Base-by-base conservation (phyloP, 2,329 filamentous ascomycete species). In the Aplosporella prunicola region DNA sequence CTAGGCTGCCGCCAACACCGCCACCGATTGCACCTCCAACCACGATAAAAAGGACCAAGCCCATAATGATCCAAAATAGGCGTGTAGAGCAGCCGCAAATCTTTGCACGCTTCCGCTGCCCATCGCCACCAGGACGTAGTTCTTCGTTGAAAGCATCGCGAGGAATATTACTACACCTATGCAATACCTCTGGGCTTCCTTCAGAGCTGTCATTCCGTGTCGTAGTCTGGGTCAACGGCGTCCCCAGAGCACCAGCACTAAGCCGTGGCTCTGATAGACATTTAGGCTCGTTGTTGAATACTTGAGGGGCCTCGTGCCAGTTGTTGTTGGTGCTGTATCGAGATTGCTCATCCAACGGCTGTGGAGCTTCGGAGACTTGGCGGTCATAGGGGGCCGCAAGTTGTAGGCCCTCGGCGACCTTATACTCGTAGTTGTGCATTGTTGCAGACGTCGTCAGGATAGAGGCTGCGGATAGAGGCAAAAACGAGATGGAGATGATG, bases 281-380 rank as follows among this genome's bases (percentile, higher is more conserved):
- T 11, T 36, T 36, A 2, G 34, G 34, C 14, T 36, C 34, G 4
- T 36, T 27, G 5, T 9, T n/a, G 14, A 30, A 17, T 18, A 36
- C 34, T 20, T 36, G 34, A 15, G 34, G 34, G 2, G 34, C 34
- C 8, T 36, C 34, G 26, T 36, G 26, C 34, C 34, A 36, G 13
- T 36, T 36, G 14, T 30, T 30, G 10, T 36, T 27, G 13, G 34
- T 36, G 1, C 25, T 23, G 27, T 36, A 36, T 22, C 18, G 28
- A 20, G 26, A 15, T 9, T 30, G 25, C 18, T 36, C 25, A 9
- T 9, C 6, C 18, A 30, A 25, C 10, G 34, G 34, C 20, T 36
- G 34, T 3, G 30, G 26, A 15, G 26, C 34, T 15, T 36, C 34
- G 14, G 34, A 16, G n/a, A 36, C 24, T 15, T 30, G 28, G 2